A percentile compares a stretch with the other conserved stretches of the same genome.
phyloP scores from a whole-genome alignment of 352 stramenopile genomes.

The Phytophthora palmivora region DNA sequence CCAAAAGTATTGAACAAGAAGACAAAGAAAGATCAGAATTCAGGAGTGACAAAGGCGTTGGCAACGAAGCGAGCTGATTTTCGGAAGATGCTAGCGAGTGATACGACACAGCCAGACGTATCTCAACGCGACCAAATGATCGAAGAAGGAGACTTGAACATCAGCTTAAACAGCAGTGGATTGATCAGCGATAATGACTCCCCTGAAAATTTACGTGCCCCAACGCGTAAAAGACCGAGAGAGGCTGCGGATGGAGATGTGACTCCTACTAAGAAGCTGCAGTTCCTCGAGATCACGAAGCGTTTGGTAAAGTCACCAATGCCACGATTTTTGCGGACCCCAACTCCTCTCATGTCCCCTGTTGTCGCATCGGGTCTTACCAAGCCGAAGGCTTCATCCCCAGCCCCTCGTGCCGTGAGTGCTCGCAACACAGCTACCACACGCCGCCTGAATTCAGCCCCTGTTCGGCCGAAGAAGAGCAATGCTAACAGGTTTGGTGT shows the following conservation, averaged over 20 bases:
- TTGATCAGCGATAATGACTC: slow-evolving; percentile 37
- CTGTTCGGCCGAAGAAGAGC: slow-evolving; percentile 51
- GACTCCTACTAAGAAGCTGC: slow-evolving; percentile 45
- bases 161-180: slow-evolving; percentile 47
- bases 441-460: slow-evolving; percentile 52
- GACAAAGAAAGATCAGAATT: slow-evolving; percentile 43
- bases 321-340: slow-evolving; percentile 43
- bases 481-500: slow-evolving; percentile 47
- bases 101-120: slow-evolving; percentile 9
- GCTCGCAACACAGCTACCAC: slow-evolving; percentile 24
- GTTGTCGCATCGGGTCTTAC: slow-evolving; percentile 30
- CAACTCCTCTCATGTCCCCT: slow-evolving; percentile 42
- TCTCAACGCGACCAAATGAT: slow-evolving; percentile 25
- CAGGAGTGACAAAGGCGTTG: slow-evolving; percentile 37
- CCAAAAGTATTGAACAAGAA: slow-evolving; percentile 74
- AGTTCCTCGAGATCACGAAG: slow-evolving; percentile 54
- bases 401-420: slow-evolving; percentile 20
- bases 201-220: slow-evolving; percentile 33
- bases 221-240: slow-evolving; percentile 38
- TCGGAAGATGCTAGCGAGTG: slow-evolving; percentile 44
- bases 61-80: slow-evolving; percentile 58
- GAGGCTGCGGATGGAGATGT: slow-evolving; percentile 25
- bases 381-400: slow-evolving; percentile 35
- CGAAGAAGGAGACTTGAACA: slow-evolving; percentile 41
- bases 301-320: slow-evolving; percentile 50